Percentiles rank a stretch among this genome's conserved stretches.
phyloP scores from a whole-genome alignment of 2,329 filamentous ascomycete genomes.

The Trichoderma hamatum region DNA sequence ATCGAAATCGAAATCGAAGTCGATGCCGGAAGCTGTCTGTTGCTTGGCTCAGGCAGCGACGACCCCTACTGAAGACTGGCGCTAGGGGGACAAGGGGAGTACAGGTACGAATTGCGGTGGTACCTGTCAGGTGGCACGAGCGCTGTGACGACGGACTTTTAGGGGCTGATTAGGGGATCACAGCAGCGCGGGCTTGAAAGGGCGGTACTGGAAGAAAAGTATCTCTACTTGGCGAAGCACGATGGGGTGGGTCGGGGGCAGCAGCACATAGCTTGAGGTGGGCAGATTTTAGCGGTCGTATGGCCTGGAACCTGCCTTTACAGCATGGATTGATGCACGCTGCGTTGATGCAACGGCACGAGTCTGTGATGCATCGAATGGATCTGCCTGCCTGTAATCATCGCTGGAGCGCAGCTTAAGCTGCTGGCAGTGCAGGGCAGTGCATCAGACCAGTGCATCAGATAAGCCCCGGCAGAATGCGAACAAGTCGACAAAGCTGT shows the following conservation, averaged over 20 bases:
- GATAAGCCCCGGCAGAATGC: too few relatives aligned
- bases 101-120: background rate
- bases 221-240: background rate
- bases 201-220: background rate
- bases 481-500: background rate
- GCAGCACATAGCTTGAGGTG: background rate
- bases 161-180: background rate
- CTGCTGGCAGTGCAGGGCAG: background rate
- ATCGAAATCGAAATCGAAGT: slow-evolving; percentile 13
- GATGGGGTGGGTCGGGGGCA: background rate
- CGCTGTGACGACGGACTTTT: background rate
- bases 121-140: slow-evolving; percentile 6
- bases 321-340: too few relatives aligned
- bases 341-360: background rate
- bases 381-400: background rate
- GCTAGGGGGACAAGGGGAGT: background rate
- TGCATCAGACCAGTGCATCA: background rate
- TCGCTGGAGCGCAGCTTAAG: background rate
- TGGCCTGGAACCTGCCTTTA: background rate
- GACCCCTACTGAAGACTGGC: slow-evolving; percentile 4
- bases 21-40: slow-evolving; percentile 8
- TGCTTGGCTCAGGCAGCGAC: slow-evolving; percentile 24
- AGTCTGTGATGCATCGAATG: background rate
- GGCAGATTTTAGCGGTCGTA: slow-evolving; percentile 5
- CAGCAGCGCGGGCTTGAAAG: background rate